Evolutionary conservation across 75 land plant genomes (phyloP).

Genomic region (Chamaecyparis obtusa): DNA sequence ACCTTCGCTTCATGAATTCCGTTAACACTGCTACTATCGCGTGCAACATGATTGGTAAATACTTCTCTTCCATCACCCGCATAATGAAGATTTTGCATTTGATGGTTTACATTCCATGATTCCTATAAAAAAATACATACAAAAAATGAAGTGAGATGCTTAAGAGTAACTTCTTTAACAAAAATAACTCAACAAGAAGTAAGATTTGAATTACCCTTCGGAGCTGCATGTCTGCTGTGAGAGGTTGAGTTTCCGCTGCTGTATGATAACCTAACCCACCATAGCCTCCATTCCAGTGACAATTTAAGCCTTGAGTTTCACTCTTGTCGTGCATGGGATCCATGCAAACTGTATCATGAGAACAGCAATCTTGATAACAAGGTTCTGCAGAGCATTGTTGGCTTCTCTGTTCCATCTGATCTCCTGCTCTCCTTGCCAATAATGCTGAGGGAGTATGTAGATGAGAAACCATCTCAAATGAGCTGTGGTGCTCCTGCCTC

Average conservation of each 20-base stretch:
- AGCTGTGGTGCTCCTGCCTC: conserved; percentile 35
- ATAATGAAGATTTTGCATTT: not conserved
- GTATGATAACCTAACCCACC: not conserved
- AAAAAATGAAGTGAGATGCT: not conserved
- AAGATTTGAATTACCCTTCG: conserved; percentile 8
- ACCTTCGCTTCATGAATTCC: not conserved
- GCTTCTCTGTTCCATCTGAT: conserved; percentile 17
- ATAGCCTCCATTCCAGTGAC: conserved; percentile 11
- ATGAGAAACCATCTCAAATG: conserved; percentile 37
- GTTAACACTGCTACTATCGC: not conserved
- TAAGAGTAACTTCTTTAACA: not conserved
- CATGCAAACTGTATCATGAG: conserved; percentile 5
- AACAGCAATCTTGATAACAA: conserved; percentile 15
- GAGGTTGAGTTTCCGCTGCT: not conserved
- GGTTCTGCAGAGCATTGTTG: conserved; percentile 11
- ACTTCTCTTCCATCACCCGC: not conserved
- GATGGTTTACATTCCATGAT: conserved; percentile 7
- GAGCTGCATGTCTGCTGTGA: not conserved
- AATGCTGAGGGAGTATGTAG: conserved; percentile 28
- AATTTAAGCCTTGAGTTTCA: not conserved
- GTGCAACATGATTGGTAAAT: conserved; percentile 3
- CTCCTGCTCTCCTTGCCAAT: conserved; percentile 12
- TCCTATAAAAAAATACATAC: not conserved
- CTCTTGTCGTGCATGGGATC: not conserved
- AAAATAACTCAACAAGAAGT: not conserved